Conservation (phyloP, 148 eudicot genomes). For the Cornus controversa region DNA sequence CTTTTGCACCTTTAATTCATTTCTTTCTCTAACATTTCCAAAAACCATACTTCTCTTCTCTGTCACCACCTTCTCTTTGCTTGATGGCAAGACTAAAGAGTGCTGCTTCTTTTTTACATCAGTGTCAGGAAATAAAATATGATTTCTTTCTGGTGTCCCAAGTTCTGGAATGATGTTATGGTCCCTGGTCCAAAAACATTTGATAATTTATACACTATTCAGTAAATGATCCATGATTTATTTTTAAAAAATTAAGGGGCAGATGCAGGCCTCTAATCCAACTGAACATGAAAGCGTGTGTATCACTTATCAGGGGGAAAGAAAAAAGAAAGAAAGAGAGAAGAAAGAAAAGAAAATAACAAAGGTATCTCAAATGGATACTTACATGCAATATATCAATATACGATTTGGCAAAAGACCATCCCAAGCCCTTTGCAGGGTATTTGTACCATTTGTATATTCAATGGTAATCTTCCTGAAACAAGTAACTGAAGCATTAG, state of each 20-base stretch:
- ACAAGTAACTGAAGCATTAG: constrained; percentile 4
- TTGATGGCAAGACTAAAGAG: constrained; percentile 3
- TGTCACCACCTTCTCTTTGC: constrained; percentile 14
- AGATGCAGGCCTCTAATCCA: too few species aligned
- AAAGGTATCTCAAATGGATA: constrained; percentile 5
- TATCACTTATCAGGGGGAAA: too few species aligned
- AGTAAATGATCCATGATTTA: background rate
- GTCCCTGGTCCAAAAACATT: constrained; percentile 42
- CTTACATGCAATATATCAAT: constrained; percentile 81
- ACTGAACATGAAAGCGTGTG: too few species aligned
- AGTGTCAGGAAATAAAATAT: constrained; percentile 51
- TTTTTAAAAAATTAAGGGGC: too few species aligned
- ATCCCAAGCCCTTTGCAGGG: constrained; percentile 74
- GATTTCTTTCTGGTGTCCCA: constrained; percentile 70
- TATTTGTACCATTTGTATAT: constrained; percentile 17
- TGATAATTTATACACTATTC: background rate
- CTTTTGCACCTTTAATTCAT: constrained; percentile 21
- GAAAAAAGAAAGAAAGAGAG: too few species aligned
- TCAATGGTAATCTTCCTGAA: constrained; percentile 52
- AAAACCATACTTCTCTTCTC: constrained; percentile 15
- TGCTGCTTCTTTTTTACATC: constrained; percentile 22
- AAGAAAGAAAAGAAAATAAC: too few species aligned
- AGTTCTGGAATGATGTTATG: constrained; percentile 53
- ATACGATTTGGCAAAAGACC: constrained; percentile 62
- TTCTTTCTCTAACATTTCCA: constrained; percentile 15